Evolutionary conservation across 2,329 filamentous ascomycete genomes (phyloP).

Genomic region (Aspergillus ustus): DNA sequence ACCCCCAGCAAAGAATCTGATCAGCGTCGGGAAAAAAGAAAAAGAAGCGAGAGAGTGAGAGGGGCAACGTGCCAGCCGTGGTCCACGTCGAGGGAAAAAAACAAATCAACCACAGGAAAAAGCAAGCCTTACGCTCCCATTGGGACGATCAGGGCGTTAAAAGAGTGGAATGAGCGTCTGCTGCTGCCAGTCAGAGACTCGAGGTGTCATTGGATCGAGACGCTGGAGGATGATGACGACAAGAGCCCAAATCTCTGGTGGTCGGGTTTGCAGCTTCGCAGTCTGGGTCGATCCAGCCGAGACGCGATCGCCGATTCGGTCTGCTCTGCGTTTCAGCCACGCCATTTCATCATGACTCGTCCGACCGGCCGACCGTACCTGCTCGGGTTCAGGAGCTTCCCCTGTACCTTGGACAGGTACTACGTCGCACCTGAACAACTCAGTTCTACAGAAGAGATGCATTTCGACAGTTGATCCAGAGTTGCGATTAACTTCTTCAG

Average conservation of each 20-base stretch:
- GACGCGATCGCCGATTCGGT: conserved; percentile 6
- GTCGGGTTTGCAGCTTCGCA: not conserved
- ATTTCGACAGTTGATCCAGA: not conserved
- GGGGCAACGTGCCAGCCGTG: not conserved
- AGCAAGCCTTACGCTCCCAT: not conserved
- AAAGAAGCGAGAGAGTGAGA: not conserved
- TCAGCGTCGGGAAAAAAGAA: not conserved
- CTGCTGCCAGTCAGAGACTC: not conserved
- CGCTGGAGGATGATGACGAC: not conserved
- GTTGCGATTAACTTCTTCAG: not conserved
- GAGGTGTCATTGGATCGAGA: not conserved
- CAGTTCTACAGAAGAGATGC: not conserved
- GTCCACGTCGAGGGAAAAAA: not conserved
- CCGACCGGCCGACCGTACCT: not conserved
- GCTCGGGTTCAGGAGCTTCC: not conserved
- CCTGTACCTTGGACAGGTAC: not conserved
- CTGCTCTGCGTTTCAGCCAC: not conserved
- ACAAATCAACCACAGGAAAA: conserved; percentile 3
- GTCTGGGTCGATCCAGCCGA: conserved; percentile 8
- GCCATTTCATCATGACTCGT: not conserved
- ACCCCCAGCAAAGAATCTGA: not conserved
- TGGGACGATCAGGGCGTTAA: not conserved
- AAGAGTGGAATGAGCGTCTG: conserved; percentile 7
- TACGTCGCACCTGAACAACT: not conserved
- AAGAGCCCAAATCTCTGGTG: not conserved